Percentiles rank a stretch among this genome's conserved stretches.
Conservation (phyloP, 768 basidiomycete species). For the Tulasnella sp. region DNA sequence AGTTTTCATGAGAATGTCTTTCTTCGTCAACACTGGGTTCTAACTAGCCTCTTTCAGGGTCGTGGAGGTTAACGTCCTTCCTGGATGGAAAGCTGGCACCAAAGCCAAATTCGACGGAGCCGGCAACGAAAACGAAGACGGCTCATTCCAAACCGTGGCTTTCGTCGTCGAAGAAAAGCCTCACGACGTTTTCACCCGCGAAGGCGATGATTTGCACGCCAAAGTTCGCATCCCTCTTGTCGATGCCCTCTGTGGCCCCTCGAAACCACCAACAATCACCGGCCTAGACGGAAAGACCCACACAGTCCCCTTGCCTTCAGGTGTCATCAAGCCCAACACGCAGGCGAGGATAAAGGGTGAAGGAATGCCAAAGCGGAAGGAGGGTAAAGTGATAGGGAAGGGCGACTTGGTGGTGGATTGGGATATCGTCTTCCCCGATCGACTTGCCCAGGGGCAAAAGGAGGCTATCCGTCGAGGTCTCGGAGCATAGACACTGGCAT, state of each 20-base stretch:
- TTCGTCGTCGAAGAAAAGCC: conserved; percentile 97
- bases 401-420: conserved; percentile 82
- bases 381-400: conserved; percentile 66
- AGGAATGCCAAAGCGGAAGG: conserved; percentile 91
- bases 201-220: conserved; percentile 77
- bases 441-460: conserved; percentile 75
- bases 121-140: conserved; percentile 69
- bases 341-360: conserved; percentile 72
- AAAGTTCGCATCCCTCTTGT: conserved; percentile 70
- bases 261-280: conserved; percentile 61
- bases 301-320: conserved; percentile 65
- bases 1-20: conserved; percentile 40
- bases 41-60: background rate
- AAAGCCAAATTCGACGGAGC: conserved; percentile 88
- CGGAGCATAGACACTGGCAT: background rate
- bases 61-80: conserved; percentile 48
- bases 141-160: conserved; percentile 85
- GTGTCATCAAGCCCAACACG: conserved; percentile 76
- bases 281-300: conserved; percentile 79
- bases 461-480: conserved; percentile 73
- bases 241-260: conserved; percentile 73
- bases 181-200: conserved; percentile 72
- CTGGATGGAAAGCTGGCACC: conserved; percentile 96
- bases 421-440: conserved; percentile 83
- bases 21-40: background rate